Conservation (phyloP, 768 basidiomycete species). For the Psilocybe tampanensis region DNA sequence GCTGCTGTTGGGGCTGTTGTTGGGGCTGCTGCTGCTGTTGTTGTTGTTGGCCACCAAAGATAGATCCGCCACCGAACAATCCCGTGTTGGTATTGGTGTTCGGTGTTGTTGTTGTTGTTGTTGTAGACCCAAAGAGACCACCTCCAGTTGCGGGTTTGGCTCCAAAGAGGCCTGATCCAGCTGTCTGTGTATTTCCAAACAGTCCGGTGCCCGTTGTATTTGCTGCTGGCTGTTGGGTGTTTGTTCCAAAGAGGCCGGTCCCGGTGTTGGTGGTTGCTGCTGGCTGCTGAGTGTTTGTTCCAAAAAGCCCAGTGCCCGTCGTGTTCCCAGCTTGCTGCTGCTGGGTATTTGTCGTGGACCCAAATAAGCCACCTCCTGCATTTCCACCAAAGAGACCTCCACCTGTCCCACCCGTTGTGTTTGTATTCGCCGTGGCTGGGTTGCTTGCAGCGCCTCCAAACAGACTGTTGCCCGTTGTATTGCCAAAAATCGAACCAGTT, state of each 20-base stretch:
- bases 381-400: constrained; percentile 16
- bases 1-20: constrained; percentile 28
- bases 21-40: constrained; percentile 23
- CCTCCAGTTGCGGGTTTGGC: constrained; percentile 14
- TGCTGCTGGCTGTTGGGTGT: constrained; percentile 4
- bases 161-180: constrained; percentile 22
- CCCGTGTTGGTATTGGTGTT: constrained; percentile 16
- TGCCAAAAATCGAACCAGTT: constrained; percentile 2
- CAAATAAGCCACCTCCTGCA: constrained; percentile 26
- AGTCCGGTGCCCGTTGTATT: constrained; percentile 22
- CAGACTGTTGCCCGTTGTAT: not conserved
- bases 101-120: constrained; percentile 22
- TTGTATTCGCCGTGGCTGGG: constrained; percentile 23
- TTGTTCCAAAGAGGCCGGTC: constrained; percentile 26
- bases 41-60: constrained; percentile 26
- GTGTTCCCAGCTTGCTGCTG: constrained; percentile 6
- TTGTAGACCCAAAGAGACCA: constrained; percentile 29
- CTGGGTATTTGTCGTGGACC: constrained; percentile 16
- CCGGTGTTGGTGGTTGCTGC: constrained; percentile 13
- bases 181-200: constrained; percentile 23
- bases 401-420: constrained; percentile 6
- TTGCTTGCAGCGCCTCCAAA: constrained; percentile 5
- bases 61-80: constrained; percentile 25
- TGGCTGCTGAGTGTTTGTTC: constrained; percentile 8
- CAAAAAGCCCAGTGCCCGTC: not conserved